phyloP scores from a whole-genome alignment of 306 rosid genomes.

The Luffa acutangula region DNA sequence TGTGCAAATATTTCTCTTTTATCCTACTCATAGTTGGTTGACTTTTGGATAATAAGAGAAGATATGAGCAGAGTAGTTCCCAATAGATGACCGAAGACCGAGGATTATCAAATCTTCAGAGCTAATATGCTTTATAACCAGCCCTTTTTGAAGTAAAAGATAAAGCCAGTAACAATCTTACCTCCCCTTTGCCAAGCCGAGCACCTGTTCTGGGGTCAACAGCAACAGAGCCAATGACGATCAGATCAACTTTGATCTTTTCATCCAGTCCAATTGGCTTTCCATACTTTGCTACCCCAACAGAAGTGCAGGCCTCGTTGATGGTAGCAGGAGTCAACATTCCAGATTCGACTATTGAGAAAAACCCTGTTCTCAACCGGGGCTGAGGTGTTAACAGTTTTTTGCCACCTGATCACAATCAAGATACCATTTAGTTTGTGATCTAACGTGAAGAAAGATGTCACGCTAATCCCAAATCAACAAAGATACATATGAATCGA shows the following conservation, averaged over 20 bases:
- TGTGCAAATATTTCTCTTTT: background rate
- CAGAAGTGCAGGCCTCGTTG: conserved; percentile 65
- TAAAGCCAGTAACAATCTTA: conserved; percentile 16
- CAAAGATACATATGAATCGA: background rate
- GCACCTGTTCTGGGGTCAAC: conserved; percentile 89
- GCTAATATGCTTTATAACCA: background rate
- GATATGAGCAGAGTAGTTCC: background rate
- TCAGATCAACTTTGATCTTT: conserved; percentile 72
- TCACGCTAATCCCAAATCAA: background rate
- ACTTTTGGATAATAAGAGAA: background rate
- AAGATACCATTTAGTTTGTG: background rate
- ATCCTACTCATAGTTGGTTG: background rate
- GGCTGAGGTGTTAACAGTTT: conserved; percentile 88
- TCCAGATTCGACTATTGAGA: conserved; percentile 53
- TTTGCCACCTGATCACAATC: conserved; percentile 44
- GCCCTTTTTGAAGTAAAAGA: background rate
- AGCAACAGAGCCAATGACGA: conserved; percentile 85
- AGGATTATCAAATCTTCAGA: background rate
- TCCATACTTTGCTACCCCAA: conserved; percentile 79
- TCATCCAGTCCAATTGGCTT: conserved; percentile 72
- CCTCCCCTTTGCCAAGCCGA: conserved; percentile 95
- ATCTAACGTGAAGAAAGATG: background rate
- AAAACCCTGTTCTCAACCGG: conserved; percentile 80
- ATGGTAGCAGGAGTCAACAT: conserved; percentile 37
- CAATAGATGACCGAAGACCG: background rate